phyloP scores from a whole-genome alignment of 179 eudicot genomes.

The Spinacia oleracea region DNA sequence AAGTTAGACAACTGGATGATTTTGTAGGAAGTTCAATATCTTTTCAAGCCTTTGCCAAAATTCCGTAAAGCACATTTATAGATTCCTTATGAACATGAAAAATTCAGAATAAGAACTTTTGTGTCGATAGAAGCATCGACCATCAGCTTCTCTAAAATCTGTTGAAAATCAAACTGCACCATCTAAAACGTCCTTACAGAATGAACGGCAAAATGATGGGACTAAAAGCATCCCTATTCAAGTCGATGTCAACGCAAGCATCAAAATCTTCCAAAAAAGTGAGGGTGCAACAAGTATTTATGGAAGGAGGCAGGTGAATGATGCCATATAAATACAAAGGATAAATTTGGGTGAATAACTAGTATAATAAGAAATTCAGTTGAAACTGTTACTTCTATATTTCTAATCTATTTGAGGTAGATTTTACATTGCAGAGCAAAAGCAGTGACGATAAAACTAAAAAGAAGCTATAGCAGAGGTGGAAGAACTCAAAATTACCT shows the following conservation, averaged over 20 bases:
- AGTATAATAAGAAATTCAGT: neutral
- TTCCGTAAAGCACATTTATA: neutral
- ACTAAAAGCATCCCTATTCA: neutral
- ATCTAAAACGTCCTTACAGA: neutral
- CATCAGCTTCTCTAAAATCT: neutral
- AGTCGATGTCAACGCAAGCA: no score
- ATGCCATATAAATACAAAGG: neutral
- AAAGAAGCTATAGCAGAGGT: neutral
- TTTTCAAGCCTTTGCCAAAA: neutral
- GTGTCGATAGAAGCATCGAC: neutral
- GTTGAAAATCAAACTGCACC: no score
- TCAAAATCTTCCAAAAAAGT: neutral
- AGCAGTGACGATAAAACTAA: neutral
- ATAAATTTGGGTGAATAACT: neutral
- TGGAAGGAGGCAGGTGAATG: no score
- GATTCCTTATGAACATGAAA: neutral
- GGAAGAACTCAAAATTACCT: constrained; percentile 38
- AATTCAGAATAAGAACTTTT: neutral
- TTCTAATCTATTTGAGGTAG: neutral
- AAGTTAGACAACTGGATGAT: no score
- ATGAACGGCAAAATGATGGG: neutral
- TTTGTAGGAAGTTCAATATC: neutral
- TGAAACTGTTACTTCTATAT: no score
- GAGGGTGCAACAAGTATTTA: neutral
- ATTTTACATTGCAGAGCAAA: neutral